A percentile compares a stretch with the other conserved stretches of the same genome.
Evolutionary conservation across 345 rosid genomes (phyloP).

Genomic region (Syzygium grande): DNA sequence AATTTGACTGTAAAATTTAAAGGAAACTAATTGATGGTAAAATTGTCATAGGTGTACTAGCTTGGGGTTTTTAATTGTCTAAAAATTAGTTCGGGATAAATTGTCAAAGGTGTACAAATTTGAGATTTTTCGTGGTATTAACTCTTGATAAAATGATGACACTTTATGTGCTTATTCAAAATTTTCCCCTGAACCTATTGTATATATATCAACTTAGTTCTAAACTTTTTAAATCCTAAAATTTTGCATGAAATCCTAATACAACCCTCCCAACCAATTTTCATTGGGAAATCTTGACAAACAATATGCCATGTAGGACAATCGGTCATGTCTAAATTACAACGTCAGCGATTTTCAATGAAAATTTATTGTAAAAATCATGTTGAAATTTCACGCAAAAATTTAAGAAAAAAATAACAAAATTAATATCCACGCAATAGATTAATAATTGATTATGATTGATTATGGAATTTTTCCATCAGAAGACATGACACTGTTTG

Average conservation of each 20-base stretch:
- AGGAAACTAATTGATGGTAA: too few species aligned
- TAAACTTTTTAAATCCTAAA: rapidly evolving
- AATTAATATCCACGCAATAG: not conserved
- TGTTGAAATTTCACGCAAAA: not conserved
- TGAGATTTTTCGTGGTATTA: too few species aligned
- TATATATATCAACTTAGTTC: not conserved
- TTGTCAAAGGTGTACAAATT: too few species aligned
- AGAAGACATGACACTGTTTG: not conserved
- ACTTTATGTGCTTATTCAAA: too few species aligned
- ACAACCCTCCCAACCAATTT: not conserved
- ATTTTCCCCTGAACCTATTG: not conserved
- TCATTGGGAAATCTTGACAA: not conserved
- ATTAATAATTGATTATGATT: too few species aligned
- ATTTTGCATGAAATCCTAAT: not conserved
- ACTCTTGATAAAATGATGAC: too few species aligned
- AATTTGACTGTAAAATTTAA: too few species aligned
- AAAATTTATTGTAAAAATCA: not conserved
- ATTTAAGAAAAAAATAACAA: rapidly evolving
- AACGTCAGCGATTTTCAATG: rapidly evolving
- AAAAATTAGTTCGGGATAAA: too few species aligned
- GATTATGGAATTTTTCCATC: not conserved
- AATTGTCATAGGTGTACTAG: too few species aligned
- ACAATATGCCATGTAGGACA: too few species aligned
- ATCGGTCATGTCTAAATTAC: rapidly evolving
- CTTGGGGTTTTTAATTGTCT: too few species aligned